phyloP scores from a whole-genome alignment of 345 rosid genomes.

The Dipteronia sinensis region DNA sequence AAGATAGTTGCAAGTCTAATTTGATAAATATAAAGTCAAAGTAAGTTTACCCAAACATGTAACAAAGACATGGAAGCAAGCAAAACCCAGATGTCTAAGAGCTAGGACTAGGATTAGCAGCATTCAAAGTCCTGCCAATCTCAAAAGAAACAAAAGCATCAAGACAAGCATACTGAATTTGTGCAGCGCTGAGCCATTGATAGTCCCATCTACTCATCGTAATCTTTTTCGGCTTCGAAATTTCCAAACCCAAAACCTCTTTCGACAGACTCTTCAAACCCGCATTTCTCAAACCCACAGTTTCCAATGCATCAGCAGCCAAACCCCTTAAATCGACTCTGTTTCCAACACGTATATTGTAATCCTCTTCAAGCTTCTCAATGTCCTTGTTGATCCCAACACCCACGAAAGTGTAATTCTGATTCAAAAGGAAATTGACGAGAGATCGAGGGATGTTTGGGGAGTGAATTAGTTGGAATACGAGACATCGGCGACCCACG shows the following conservation, averaged over 20 bases:
- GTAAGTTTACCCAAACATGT: background rate
- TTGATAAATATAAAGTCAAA: background rate
- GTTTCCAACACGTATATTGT: constrained; percentile 29
- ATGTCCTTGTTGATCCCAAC: constrained; percentile 40
- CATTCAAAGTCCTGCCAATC: constrained; percentile 32
- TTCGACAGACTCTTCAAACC: constrained; percentile 41
- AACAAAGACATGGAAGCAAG: no score
- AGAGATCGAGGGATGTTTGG: constrained; percentile 38
- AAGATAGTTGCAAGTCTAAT: background rate
- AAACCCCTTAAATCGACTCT: constrained; percentile 37
- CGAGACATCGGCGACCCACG: constrained; percentile 37
- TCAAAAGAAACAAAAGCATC: constrained; percentile 43
- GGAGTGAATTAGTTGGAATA: constrained; percentile 45
- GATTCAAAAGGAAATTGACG: constrained; percentile 32
- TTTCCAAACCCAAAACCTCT: constrained; percentile 37
- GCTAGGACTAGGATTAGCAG: no score
- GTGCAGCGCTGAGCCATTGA: constrained; percentile 30
- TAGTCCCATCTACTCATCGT: constrained; percentile 50
- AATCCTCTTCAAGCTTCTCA: constrained; percentile 39
- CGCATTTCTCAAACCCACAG: constrained; percentile 24
- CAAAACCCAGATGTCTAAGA: background rate
- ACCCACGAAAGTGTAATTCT: constrained; percentile 38
- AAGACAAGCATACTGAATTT: constrained; percentile 55
- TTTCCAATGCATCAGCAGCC: constrained; percentile 33
- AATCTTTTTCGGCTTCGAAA: constrained; percentile 40